Base-by-base conservation (phyloP, 768 basidiomycete species). In the Tricholomella constricta region DNA sequence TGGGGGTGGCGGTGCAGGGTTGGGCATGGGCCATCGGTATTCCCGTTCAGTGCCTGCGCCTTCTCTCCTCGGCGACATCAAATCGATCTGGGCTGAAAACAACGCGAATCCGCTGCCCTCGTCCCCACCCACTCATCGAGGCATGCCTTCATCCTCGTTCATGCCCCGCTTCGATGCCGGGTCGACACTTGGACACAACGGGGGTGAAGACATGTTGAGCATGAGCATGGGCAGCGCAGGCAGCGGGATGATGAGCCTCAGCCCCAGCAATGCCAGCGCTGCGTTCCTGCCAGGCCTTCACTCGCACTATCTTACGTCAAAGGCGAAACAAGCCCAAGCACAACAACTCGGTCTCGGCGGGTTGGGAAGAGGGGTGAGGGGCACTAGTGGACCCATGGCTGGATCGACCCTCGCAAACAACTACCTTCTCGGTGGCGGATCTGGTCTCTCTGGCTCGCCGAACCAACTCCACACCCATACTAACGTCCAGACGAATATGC, bases 41-140 rank as follows among this genome's bases (percentile, higher is more conserved):
- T 91, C 89, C 14, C 84, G 86, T 34, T 90, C 88, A 1, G 91
- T 93, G 0, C 90, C 91, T 12, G 88, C 91, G 1, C 82, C 88
- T 0, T 83, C 88, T 0, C 73, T 91, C 9, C 69, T 93, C 14
- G 85, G 88, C 20, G 88, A 91, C 52, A 81, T 91, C 55, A 82
- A 81, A 48, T 87, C 85, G 14, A 88, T 95, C 17, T 96, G 94
- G 94, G 78, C 86, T 0, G 88, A 89, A 38, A 76, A 74, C 34
- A 58, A 53, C 40, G 47, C 43, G 10, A 58, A 54, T 42, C 62
- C 67, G 9, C 57, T 68, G 14, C 68, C 71, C 14, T 58, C 67
- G 14, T 71, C 71, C n/a, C 72, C 71, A 57, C 68, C 8, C 27
- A 72, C 29, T 42, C 80, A 57, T 65, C 74, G 48, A 66, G 82